Percentiles rank a stretch among this genome's conserved stretches.
Evolutionary conservation across 176 grass and related monocot species (phyloP).

Genomic region (Cenchrus purpureus): DNA sequence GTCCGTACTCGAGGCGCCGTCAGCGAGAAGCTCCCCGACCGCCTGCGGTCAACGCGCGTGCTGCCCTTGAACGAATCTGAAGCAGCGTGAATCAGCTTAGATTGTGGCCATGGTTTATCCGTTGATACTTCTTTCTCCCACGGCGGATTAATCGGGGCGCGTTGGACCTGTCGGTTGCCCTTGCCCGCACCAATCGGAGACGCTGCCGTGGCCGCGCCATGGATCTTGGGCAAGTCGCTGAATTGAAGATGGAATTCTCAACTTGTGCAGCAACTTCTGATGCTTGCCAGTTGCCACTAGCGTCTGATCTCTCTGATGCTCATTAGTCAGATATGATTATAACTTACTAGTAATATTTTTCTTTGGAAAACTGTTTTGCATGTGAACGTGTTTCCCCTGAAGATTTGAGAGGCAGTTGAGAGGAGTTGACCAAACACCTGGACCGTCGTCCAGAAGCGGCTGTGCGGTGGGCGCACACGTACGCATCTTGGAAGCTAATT

Average conservation of each 20-base stretch:
- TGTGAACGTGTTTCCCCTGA: not conserved
- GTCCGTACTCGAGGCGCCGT: not conserved
- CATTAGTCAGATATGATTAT: too few relatives aligned
- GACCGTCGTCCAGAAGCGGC: constrained; percentile 21
- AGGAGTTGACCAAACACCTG: constrained; percentile 34
- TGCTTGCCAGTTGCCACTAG: not conserved
- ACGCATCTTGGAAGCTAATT: not conserved
- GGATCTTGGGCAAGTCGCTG: not conserved
- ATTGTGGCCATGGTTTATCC: not conserved
- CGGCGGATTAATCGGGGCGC: not conserved
- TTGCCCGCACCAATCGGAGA: constrained; percentile 27
- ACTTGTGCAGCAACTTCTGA: not conserved
- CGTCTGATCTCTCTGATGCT: too few relatives aligned
- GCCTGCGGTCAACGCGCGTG: constrained; percentile 18
- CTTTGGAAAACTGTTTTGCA: not conserved
- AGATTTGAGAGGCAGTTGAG: constrained; percentile 25
- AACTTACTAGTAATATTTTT: too few relatives aligned
- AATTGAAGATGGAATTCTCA: constrained; percentile 10
- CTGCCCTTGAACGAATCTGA: not conserved
- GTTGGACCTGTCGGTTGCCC: not conserved
- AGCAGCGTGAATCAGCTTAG: not conserved
- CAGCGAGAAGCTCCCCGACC: constrained; percentile 15
- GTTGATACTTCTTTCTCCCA: not conserved
- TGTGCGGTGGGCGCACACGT: not conserved
- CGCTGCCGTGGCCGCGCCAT: not conserved